Conservation (phyloP, 164 flowering plant genomes). For the Dillenia turbinata region DNA sequence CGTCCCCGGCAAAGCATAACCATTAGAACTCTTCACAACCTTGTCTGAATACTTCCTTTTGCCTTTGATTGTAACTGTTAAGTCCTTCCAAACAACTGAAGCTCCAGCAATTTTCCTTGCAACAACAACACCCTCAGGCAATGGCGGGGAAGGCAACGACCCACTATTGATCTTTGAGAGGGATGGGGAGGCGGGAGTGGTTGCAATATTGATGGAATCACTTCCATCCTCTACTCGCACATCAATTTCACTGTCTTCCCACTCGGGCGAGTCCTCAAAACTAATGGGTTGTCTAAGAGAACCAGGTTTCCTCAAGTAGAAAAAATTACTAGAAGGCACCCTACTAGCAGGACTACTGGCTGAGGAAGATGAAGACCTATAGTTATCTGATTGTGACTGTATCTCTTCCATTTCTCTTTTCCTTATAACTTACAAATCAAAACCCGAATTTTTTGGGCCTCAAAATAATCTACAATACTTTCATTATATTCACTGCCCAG, state of each 20-base stretch:
- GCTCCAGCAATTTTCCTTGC: constrained; percentile 78
- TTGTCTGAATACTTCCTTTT: constrained; percentile 88
- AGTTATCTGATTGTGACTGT: constrained; percentile 89
- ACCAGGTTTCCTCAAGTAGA: constrained; percentile 86
- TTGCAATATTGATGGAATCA: constrained; percentile 58
- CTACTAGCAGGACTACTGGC: constrained; percentile 90
- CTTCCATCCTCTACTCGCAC: constrained; percentile 67
- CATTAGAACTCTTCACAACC: constrained; percentile 89
- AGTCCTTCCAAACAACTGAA: constrained; percentile 90
- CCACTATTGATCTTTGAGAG: constrained; percentile 85
- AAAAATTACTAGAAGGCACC: constrained; percentile 81
- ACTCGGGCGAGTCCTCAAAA: constrained; percentile 97
- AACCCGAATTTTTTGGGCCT: neutral
- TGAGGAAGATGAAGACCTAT: constrained; percentile 92
- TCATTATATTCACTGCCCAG: too few species aligned
- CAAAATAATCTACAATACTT: too few species aligned
- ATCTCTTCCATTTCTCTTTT: constrained; percentile 74
- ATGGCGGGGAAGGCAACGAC: constrained; percentile 70
- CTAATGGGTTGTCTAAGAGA: constrained; percentile 83
- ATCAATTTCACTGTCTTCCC: constrained; percentile 93
- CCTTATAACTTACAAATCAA: neutral
- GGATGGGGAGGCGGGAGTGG: constrained; percentile 69
- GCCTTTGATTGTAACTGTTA: constrained; percentile 86
- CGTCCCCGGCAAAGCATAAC: constrained; percentile 94
- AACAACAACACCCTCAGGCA: constrained; percentile 50